phyloP scores from a whole-genome alignment of 73 alveolate genomes.

The Paramecium tetraurelia region DNA sequence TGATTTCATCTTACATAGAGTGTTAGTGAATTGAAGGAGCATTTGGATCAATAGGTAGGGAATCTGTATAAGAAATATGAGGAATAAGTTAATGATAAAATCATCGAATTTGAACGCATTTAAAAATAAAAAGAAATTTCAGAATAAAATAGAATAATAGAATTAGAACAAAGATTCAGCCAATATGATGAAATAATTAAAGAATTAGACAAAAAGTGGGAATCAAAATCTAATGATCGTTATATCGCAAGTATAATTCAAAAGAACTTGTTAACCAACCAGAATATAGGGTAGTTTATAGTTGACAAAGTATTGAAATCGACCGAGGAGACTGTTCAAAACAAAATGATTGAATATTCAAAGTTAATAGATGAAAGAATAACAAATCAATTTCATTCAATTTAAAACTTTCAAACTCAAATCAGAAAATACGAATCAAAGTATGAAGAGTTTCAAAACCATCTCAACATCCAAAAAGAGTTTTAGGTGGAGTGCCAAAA shows the following conservation, averaged over 20 bases:
- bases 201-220: constrained; percentile 23
- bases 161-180: constrained; percentile 6
- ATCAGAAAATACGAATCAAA: constrained; percentile 14
- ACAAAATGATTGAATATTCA: neutral
- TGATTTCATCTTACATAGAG: neutral
- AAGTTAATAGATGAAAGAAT: constrained; percentile 17
- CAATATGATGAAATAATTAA: neutral
- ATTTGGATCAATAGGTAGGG: neutral
- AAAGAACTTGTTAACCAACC: neutral
- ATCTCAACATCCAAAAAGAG: neutral
- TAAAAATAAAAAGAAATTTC: neutral
- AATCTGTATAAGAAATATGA: neutral
- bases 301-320: neutral
- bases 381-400: neutral
- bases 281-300: neutral
- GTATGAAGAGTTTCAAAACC: neutral
- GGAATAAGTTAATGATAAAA: neutral
- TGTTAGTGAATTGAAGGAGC: neutral
- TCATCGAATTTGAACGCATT: neutral
- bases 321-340: neutral
- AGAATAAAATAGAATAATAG: neutral
- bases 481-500: neutral
- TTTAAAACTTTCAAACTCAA: neutral
- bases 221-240: constrained; percentile 42
- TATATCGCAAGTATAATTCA: neutral